phyloP scores from a whole-genome alignment of 345 rosid species.

The Acer saccharum region DNA sequence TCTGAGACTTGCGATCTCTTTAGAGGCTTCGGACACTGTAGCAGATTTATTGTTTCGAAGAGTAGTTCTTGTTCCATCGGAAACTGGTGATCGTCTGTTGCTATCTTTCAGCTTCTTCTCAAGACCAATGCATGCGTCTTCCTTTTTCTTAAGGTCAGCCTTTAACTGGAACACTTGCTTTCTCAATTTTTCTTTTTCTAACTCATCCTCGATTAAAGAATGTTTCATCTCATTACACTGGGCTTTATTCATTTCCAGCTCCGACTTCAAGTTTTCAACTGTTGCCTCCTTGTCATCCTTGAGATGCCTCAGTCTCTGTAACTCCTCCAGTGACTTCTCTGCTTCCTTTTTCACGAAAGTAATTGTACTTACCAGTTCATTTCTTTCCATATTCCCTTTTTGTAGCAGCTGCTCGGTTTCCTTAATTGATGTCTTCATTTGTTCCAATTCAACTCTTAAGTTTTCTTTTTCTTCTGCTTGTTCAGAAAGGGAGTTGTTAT shows the following conservation, averaged over 20 bases:
- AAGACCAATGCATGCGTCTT: slow-evolving; percentile 39
- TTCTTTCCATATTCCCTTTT: slow-evolving; percentile 41
- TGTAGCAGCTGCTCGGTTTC: slow-evolving; percentile 48
- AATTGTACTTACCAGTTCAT: slow-evolving; percentile 39
- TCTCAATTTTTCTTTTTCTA: slow-evolving; percentile 67
- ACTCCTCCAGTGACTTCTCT: slow-evolving; percentile 44
- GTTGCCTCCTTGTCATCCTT: slow-evolving; percentile 50
- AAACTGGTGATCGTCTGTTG: slow-evolving; percentile 36
- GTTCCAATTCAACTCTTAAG: slow-evolving; percentile 45
- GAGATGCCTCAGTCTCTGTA: slow-evolving; percentile 38
- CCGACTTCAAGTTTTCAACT: slow-evolving; percentile 42
- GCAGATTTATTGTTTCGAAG: slow-evolving; percentile 48
- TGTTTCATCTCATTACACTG: slow-evolving; percentile 51
- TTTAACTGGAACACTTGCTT: slow-evolving; percentile 54
- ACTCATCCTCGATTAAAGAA: slow-evolving; percentile 49
- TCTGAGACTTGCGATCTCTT: slow-evolving; percentile 59
- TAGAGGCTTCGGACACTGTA: slow-evolving; percentile 39
- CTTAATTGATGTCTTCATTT: slow-evolving; percentile 38
- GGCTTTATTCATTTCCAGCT: slow-evolving; percentile 45
- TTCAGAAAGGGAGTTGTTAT: slow-evolving; percentile 30
- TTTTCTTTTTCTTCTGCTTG: slow-evolving; percentile 41
- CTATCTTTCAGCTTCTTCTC: slow-evolving; percentile 66
- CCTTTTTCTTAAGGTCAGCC: slow-evolving; percentile 73
- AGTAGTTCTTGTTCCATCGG: slow-evolving; percentile 41
- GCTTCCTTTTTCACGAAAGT: slow-evolving; percentile 50